Base-by-base conservation (phyloP, 2,329 filamentous ascomycete species). In the Hirsutella minnesotensis region DNA sequence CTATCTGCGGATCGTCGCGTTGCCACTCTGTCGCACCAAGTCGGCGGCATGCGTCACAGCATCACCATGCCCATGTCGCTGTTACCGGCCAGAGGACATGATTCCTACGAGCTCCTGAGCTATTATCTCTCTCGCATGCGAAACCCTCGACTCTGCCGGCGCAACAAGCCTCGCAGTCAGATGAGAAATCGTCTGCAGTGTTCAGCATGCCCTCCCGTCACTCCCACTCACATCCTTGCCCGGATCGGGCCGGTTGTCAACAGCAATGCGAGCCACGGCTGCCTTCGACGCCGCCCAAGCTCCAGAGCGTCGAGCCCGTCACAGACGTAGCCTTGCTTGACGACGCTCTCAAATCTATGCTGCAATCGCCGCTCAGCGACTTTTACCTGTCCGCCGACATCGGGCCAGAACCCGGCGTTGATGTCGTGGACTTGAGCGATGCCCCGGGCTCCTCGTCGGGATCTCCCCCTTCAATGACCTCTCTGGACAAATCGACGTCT, bases 51-150 rank as follows among this genome's bases (percentile, higher is more conserved):
- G 40, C 43, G 40, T 10, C 40, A 34, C 21, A 47, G 44, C 15
- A 50, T 60, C 16, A 42, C 51, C 0, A 49, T 54, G 48, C 52
- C 57, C 9, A 53, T 61, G 44, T 46, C 54, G 4, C 50, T 62
- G 43, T 43, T 61, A 9, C 54, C 58, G 3, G 50, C 57, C 3
- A 52, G 57, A 24, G 51, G 53, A 1, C 56, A 54, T 18, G 63
- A 56, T 53, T 69, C 56, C 44, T 63, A 63, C 56, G 66, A 69
- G 38, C 57, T 70, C 5, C 56, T 71, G 9, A 64, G 62, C 43
- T 68, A 69, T 50, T 71, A 70, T 46, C 47, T 69, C 5, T 52
- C 57, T 2, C 64, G 63, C 2, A 70, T 66, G 0, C n/a, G n/a
- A n/a, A n/a, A n/a, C n/a, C n/a, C n/a, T n/a, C n/a, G n/a, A n/a